Conservation (phyloP, 225 moss, liverwort and hornwort species). For the Sphagnum contortum region DNA sequence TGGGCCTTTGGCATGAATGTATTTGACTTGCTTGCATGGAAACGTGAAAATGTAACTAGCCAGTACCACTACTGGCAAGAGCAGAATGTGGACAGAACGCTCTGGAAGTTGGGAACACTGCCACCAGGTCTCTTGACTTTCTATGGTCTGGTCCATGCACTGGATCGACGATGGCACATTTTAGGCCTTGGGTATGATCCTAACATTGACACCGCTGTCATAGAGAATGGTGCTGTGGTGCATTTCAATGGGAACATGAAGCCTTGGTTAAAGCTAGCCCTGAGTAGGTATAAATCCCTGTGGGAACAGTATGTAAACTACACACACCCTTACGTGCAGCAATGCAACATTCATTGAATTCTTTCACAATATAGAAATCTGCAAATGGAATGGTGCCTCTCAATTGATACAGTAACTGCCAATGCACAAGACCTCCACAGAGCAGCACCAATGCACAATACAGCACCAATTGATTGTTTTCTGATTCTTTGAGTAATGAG, state of each 20-base stretch:
- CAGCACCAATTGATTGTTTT: too few species aligned
- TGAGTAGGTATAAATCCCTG: constrained; percentile 14
- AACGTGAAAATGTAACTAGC: constrained; percentile 9
- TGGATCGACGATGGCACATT: constrained; percentile 16
- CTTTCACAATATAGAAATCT: background rate
- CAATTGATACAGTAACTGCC: too few species aligned
- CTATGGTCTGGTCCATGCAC: constrained; percentile 3
- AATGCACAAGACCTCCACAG: too few species aligned
- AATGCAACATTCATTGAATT: constrained; percentile 16
- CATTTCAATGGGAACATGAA: constrained; percentile 18
- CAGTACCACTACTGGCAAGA: constrained; percentile 18
- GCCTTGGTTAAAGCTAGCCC: constrained; percentile 17
- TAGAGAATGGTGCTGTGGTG: constrained; percentile 9
- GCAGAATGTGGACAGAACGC: constrained; percentile 12
- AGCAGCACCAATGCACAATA: too few species aligned
- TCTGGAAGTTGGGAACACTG: constrained; percentile 12
- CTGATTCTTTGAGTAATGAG: too few species aligned
- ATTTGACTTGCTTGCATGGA: constrained; percentile 11
- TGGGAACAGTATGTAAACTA: constrained; percentile 15
- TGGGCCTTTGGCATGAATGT: constrained; percentile 21
- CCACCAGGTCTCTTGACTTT: constrained; percentile 14
- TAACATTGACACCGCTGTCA: constrained; percentile 7
- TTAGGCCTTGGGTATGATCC: constrained; percentile 15
- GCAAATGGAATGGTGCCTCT: too few species aligned
- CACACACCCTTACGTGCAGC: constrained; percentile 11